Conservation (phyloP, 306 rosid genomes). For the Bauhinia variegata region DNA sequence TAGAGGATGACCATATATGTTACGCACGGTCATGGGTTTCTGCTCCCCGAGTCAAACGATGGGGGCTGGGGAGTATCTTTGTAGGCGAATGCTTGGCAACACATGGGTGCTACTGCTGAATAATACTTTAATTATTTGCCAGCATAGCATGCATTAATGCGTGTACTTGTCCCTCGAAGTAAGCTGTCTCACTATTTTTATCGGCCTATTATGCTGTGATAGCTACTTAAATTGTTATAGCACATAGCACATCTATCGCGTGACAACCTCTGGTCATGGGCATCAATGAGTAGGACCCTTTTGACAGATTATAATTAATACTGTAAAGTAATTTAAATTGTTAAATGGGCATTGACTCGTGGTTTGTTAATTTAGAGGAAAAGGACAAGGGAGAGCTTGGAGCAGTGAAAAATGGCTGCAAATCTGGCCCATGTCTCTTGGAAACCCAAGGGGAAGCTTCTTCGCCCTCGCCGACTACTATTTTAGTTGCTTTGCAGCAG, state of each 20-base stretch:
- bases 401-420: constrained; percentile 31
- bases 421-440: constrained; percentile 24
- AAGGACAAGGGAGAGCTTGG: constrained; percentile 3
- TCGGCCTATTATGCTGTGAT: no score
- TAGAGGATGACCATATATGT: neutral
- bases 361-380: neutral
- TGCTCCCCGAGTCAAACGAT: neutral
- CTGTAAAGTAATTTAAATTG: no score
- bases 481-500: no score
- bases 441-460: no score
- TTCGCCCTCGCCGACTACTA: no score
- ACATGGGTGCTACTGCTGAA: neutral
- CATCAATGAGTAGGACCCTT: no score
- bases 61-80: neutral
- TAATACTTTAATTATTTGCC: neutral
- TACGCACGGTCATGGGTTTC: neutral
- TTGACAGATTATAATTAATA: no score
- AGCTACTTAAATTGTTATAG: no score
- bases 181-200: neutral
- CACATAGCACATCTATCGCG: neutral
- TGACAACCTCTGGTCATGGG: neutral
- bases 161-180: neutral
- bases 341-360: no score
- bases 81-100: neutral
- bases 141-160: no score